Conservation (phyloP, 768 basidiomycete species). For the Tephrocybe sp. region DNA sequence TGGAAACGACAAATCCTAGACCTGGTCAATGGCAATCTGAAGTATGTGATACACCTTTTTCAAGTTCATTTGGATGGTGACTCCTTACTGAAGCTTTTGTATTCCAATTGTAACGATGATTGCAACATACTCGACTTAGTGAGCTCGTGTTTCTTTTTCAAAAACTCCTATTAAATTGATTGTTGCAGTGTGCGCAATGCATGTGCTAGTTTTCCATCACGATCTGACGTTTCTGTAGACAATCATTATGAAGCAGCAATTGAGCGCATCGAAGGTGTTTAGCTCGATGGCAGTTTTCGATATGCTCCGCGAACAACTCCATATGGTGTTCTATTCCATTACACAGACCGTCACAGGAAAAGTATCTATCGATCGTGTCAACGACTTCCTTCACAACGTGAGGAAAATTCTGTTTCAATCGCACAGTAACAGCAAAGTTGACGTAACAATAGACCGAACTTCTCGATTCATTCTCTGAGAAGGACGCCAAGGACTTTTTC, state of each 20-base stretch:
- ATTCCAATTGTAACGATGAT: conserved; percentile 68
- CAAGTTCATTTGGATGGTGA: background rate
- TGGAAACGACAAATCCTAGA: conserved; percentile 51
- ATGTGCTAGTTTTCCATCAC: background rate
- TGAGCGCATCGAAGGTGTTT: conserved; percentile 45
- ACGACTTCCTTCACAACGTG: conserved; percentile 40
- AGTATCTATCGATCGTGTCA: conserved; percentile 60
- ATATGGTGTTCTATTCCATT: conserved; percentile 31
- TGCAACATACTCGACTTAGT: conserved; percentile 61
- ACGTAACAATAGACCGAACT: conserved; percentile 39
- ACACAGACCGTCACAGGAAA: conserved; percentile 37
- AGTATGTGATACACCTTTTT: conserved; percentile 29
- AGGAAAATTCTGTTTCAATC: conserved; percentile 1
- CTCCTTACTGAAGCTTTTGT: conserved; percentile 37
- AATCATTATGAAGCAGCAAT: conserved; percentile 36
- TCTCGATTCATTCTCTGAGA: conserved; percentile 37
- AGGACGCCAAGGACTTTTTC: conserved; percentile 15
- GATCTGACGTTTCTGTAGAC: conserved; percentile 24
- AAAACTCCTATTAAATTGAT: background rate
- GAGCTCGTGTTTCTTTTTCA: conserved; percentile 19
- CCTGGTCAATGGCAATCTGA: conserved; percentile 40
- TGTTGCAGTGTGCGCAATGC: conserved; percentile 11
- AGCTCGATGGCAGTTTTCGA: conserved; percentile 62
- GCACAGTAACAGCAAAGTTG: background rate
- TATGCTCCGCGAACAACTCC: conserved; percentile 51